Percentiles rank a stretch among this genome's conserved stretches.
Evolutionary conservation across 2,329 filamentous ascomycete genomes (phyloP).

Genomic region (Epichloe hybrida): DNA sequence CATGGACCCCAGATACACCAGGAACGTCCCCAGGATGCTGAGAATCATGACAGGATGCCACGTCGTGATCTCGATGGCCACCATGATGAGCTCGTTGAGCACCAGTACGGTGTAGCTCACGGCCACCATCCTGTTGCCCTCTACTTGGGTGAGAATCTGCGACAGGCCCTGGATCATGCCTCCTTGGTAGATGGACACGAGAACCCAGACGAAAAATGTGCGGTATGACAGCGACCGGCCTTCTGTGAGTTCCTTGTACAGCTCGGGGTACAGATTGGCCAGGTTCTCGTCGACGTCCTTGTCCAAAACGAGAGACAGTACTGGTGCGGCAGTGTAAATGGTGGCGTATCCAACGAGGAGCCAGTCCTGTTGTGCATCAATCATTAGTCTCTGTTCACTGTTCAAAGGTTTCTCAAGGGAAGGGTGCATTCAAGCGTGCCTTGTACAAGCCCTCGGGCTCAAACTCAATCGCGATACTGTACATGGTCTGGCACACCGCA

Average conservation of each 20-base stretch:
- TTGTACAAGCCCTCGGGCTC: constrained; percentile 91
- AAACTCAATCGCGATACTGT: constrained; percentile 82
- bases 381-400: constrained; percentile 16
- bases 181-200: constrained; percentile 90
- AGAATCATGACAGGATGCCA: constrained; percentile 93
- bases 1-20: constrained; percentile 67
- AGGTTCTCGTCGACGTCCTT: constrained; percentile 89
- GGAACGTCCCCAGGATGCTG: constrained; percentile 67
- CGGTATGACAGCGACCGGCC: constrained; percentile 79
- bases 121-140: constrained; percentile 64
- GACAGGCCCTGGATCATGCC: constrained; percentile 89
- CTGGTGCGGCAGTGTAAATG: constrained; percentile 84
- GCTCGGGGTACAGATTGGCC: constrained; percentile 87
- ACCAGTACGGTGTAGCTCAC: constrained; percentile 88
- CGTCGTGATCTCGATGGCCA: constrained; percentile 88
- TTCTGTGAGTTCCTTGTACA: constrained; percentile 93
- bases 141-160: constrained; percentile 71
- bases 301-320: constrained; percentile 87
- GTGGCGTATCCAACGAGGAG: constrained; percentile 93
- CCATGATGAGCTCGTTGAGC: constrained; percentile 93
- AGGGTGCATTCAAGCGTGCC: constrained; percentile 19
- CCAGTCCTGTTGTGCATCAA: constrained; percentile 56
- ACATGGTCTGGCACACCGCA: constrained; percentile 91
- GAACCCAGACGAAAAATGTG: constrained; percentile 94
- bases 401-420: background rate